These are phyloP conservation scores for Gillenia trifoliata DNA, from an alignment of 306 rosid species.

Conservation along the genomic window DNA sequence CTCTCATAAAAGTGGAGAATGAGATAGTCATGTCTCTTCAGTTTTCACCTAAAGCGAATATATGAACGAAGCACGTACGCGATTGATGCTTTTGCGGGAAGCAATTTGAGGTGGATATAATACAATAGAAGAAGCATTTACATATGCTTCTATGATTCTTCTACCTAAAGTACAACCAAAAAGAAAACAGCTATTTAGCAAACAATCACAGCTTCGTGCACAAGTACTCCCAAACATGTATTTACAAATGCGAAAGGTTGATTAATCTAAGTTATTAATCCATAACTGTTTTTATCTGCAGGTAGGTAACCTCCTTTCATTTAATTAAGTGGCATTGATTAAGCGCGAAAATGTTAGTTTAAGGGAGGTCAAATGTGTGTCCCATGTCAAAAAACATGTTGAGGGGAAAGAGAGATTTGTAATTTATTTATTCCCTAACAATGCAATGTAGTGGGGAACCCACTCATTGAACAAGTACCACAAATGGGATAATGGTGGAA, in stretches of 20 bases:
- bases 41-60: neutral
- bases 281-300: slow-evolving; percentile 17
- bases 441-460: slow-evolving; percentile 51
- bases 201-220: neutral
- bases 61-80: no score
- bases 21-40: neutral
- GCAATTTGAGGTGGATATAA: no score
- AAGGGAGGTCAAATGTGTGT: slow-evolving; percentile 37
- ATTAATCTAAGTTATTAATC: neutral
- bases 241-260: neutral
- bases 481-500: slow-evolving; percentile 24
- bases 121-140: no score
- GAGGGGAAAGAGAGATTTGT: slow-evolving; percentile 23
- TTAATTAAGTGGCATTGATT: slow-evolving; percentile 37
- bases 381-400: slow-evolving; percentile 27
- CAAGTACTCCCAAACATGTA: neutral
- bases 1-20: neutral
- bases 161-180: no score
- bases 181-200: neutral
- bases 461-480: slow-evolving; percentile 41
- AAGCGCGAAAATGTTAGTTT: slow-evolving; percentile 25
- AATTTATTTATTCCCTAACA: slow-evolving; percentile 25
- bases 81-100: no score
- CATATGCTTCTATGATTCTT: no score
- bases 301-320: slow-evolving; percentile 29